These are phyloP conservation scores for Fusarium sp. DNA, from an alignment of 2,329 filamentous ascomycete species.

Conservation along the genomic window DNA sequence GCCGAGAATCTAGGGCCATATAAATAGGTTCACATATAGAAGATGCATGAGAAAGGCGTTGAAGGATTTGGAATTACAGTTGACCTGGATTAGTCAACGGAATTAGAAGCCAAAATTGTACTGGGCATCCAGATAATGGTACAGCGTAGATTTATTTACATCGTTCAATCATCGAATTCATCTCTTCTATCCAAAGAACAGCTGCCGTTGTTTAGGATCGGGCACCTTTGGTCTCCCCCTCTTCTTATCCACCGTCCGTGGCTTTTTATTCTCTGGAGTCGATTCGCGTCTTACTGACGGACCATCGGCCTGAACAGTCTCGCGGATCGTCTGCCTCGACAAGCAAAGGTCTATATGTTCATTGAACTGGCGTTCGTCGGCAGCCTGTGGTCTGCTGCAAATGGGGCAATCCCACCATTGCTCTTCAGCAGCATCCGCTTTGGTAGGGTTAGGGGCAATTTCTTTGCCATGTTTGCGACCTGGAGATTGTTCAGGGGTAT, in stretches of 20 bases:
- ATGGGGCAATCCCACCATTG: constrained; percentile 88
- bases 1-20: constrained; percentile 36
- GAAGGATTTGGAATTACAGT: constrained; percentile 12
- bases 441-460: constrained; percentile 59
- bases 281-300: constrained; percentile 43
- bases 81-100: constrained; percentile 6
- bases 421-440: constrained; percentile 50
- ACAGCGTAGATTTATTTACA: constrained; percentile 10
- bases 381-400: constrained; percentile 78
- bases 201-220: constrained; percentile 63
- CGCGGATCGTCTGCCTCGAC: constrained; percentile 85
- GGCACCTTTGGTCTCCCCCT: constrained; percentile 48
- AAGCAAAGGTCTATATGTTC: constrained; percentile 93
- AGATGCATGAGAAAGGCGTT: constrained; percentile 27
- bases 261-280: constrained; percentile 53
- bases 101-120: constrained; percentile 14
- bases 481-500: constrained; percentile 10
- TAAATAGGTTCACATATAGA: constrained; percentile 15
- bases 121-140: neutral
- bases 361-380: constrained; percentile 84
- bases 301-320: constrained; percentile 73
- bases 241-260: constrained; percentile 53
- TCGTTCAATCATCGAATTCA: constrained; percentile 9
- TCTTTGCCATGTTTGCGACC: constrained; percentile 61
- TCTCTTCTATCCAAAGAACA: constrained; percentile 60